Conservation (phyloP, 441 rosid species). For the Geranium incanum region DNA sequence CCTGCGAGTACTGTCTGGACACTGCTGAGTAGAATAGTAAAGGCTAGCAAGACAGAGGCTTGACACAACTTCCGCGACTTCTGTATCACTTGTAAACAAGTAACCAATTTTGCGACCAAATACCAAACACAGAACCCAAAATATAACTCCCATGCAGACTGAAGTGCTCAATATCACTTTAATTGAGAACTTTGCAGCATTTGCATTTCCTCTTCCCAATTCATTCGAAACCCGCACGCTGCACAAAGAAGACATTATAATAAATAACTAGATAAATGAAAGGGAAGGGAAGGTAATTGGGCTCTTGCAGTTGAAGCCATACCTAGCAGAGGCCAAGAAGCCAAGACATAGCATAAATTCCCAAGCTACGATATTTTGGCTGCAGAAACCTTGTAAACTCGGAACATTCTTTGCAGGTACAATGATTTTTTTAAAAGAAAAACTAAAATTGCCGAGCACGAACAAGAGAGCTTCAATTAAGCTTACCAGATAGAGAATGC, state of each 20-base stretch:
- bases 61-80: slow-evolving; percentile 35
- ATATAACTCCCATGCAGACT: slow-evolving; percentile 32
- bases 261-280: background rate
- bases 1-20: slow-evolving; percentile 57
- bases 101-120: slow-evolving; percentile 36
- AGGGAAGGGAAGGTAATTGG: background rate
- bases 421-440: background rate
- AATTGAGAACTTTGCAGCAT: slow-evolving; percentile 45
- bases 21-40: slow-evolving; percentile 52
- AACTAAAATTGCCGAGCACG: no score
- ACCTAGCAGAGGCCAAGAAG: slow-evolving; percentile 52
- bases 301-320: background rate
- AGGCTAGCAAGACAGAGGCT: slow-evolving; percentile 44
- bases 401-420: background rate
- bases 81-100: slow-evolving; percentile 38
- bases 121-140: slow-evolving; percentile 34
- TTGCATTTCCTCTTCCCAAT: slow-evolving; percentile 53
- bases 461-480: background rate
- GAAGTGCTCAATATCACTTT: slow-evolving; percentile 40
- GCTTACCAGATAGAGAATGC: slow-evolving; percentile 60
- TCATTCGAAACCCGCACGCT: slow-evolving; percentile 73
- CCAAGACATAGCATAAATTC: slow-evolving; percentile 56
- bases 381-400: slow-evolving; percentile 20
- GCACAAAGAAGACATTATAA: background rate
- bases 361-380: slow-evolving; percentile 39